These are phyloP conservation scores for Cyclotella cryptica DNA, from an alignment of 108 stramenopile species.

Conservation along the genomic window DNA sequence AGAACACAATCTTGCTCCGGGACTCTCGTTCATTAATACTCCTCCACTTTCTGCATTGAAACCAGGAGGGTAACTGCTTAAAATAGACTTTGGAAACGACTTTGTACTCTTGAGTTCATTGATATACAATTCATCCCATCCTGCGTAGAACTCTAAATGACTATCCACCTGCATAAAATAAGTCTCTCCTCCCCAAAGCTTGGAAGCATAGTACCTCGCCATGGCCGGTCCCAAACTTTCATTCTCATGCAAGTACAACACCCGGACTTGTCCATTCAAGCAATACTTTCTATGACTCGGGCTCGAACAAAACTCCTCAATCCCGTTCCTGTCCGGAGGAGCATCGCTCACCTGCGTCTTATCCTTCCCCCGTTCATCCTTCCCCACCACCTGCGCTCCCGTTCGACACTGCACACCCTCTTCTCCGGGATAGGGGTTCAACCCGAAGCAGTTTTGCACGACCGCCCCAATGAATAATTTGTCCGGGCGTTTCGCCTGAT, in stretches of 20 bases:
- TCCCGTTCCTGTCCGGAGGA: conserved; percentile 81
- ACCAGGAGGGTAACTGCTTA: conserved; percentile 89
- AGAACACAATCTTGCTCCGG: conserved; percentile 69
- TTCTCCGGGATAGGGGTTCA: conserved; percentile 47
- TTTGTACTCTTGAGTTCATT: conserved; percentile 66
- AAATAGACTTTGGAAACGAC: conserved; percentile 72
- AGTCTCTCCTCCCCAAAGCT: conserved; percentile 93
- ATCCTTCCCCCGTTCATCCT: conserved; percentile 58
- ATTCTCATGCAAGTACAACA: conserved; percentile 86
- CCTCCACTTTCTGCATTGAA: conserved; percentile 46
- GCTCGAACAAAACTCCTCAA: conserved; percentile 76
- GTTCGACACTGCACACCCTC: conserved; percentile 69
- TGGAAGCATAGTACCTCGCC: conserved; percentile 91
- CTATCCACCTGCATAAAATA: conserved; percentile 94
- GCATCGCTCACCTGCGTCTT: conserved; percentile 69
- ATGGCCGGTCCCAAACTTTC: conserved; percentile 92
- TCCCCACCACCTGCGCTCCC: conserved; percentile 80
- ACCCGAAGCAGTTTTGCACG: conserved; percentile 93
- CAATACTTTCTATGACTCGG: conserved; percentile 63
- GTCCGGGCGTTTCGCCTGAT: conserved; percentile 85
- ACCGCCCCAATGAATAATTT: conserved; percentile 86
- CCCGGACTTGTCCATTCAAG: conserved; percentile 75
- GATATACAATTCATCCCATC: conserved; percentile 86
- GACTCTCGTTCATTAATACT: conserved; percentile 9
- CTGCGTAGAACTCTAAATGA: conserved; percentile 77